A percentile compares a stretch with the other conserved stretches of the same genome.
phyloP scores from a whole-genome alignment of 2,329 filamentous ascomycete species.

The Hysterium pulicare region DNA sequence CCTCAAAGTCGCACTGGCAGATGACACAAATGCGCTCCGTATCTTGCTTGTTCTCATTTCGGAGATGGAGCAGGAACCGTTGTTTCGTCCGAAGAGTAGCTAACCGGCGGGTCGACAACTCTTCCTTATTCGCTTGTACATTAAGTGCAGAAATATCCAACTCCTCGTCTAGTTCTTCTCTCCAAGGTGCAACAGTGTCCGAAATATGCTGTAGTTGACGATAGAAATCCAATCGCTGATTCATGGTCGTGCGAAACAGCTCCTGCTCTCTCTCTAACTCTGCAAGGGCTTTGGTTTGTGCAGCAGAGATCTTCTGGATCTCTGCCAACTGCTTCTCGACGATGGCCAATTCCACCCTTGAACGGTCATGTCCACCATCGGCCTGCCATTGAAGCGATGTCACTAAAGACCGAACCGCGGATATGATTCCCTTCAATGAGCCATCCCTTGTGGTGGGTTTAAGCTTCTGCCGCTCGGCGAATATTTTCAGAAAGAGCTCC shows the following conservation, averaged over 20 bases:
- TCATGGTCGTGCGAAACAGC: constrained; percentile 74
- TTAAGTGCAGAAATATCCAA: constrained; percentile 51
- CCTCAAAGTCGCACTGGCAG: constrained; percentile 71
- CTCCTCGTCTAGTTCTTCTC: constrained; percentile 58
- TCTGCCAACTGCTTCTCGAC: constrained; percentile 60
- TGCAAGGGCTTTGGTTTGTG: constrained; percentile 51
- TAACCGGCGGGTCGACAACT: constrained; percentile 56
- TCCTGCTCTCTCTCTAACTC: constrained; percentile 68
- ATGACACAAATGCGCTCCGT: constrained; percentile 71
- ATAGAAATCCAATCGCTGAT: constrained; percentile 84
- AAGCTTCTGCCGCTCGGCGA: constrained; percentile 46
- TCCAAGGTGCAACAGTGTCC: constrained; percentile 75
- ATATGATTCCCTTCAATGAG: constrained; percentile 69
- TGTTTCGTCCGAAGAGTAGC: constrained; percentile 66
- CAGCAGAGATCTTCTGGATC: constrained; percentile 52
- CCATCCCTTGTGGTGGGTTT: constrained; percentile 51
- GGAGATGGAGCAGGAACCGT: constrained; percentile 66
- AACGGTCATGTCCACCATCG: constrained; percentile 52
- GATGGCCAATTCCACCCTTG: constrained; percentile 62
- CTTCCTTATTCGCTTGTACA: constrained; percentile 46
- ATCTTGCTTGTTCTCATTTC: constrained; percentile 60
- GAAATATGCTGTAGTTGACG: constrained; percentile 87
- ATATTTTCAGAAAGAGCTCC: constrained; percentile 56
- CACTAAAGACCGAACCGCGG: constrained; percentile 64
- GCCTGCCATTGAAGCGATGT: constrained; percentile 59